Base-by-base conservation (phyloP, 2,329 filamentous ascomycete species). In the Diaporthe citriasiana region DNA sequence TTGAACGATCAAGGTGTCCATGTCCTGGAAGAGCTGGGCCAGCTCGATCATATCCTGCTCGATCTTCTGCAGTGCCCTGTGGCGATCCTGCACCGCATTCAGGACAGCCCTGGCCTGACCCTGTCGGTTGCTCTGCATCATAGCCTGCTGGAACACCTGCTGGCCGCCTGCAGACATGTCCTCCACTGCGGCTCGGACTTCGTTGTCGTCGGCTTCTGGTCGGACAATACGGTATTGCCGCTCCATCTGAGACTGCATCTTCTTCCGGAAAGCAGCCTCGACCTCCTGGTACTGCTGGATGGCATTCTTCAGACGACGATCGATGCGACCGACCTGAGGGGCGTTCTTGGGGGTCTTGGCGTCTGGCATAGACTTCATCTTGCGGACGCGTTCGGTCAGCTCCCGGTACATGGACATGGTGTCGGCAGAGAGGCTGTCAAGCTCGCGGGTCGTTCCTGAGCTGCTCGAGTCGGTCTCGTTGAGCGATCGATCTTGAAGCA, bases 201-300 rank as follows among this genome's bases (percentile, higher is more conserved):
- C 95, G 56, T 89, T 87, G 71, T 97, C 94, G 38, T 90, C 89
- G 4, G 94, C 94, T 73, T 97, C 92, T 30, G 95, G 94, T 77
- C 92, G 90, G 72, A 97, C 95, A 81, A 98, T 98, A 74, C 93
- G 90, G 84, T 97, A 98, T 82, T 98, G 95, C 72, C 97, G 91
- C 77, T 92, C 93, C 85, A 97, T 94, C 83, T 97, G 94, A 66
- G 95, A 93, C 82, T 94, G 90, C 42, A 94, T 91, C 78, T 93
- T 92, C 83, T 93, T 93, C 81, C 93, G 91, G 88, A 95, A 98
- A 30, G 92, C 89, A 1, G 90, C 90, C 83, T 98, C 95, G 72
- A 94, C 88, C 77, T 91, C 89, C 84, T 97, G 94, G 86, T 95
- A 98, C 76, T 91, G 86, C 78, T 94, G 90, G 82, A 98, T 96